These are phyloP conservation scores for Pseudogymnoascus destructans DNA, from an alignment of 2,329 filamentous ascomycete genomes.

Conservation along the genomic window DNA sequence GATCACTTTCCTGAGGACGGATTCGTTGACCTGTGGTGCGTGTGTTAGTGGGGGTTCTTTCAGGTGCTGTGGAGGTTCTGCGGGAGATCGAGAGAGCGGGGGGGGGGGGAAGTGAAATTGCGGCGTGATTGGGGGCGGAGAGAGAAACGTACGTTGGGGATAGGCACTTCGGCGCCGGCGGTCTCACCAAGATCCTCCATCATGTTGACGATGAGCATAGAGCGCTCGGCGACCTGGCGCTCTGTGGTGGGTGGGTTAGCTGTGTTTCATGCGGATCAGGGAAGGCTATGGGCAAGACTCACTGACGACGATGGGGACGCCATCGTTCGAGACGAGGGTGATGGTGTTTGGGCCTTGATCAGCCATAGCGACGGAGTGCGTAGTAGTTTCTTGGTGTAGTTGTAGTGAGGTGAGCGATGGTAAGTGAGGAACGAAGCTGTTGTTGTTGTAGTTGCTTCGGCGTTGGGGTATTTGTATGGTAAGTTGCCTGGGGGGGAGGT, in stretches of 20 bases:
- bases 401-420: neutral
- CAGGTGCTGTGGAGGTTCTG: neutral
- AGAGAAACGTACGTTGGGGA: conserved; percentile 54
- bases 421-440: neutral
- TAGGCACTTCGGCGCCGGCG: conserved; percentile 49
- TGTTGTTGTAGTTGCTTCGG: neutral
- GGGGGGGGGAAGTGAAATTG: neutral
- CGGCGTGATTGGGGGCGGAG: conserved; percentile 8
- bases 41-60: conserved; percentile 12
- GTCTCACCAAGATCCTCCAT: conserved; percentile 75
- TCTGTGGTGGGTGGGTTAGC: conserved; percentile 36
- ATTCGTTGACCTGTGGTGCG: conserved; percentile 66
- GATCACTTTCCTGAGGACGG: conserved; percentile 87
- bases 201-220: conserved; percentile 96
- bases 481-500: neutral
- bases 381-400: neutral
- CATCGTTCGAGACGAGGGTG: conserved; percentile 38
- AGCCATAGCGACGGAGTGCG: neutral
- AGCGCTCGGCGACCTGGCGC: conserved; percentile 76
- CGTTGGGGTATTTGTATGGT: neutral
- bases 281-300: conserved; percentile 23
- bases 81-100: conserved; percentile 11
- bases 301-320: conserved; percentile 37
- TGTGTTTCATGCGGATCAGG: neutral
- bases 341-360: conserved; percentile 22